Evolutionary conservation across 148 eudicot genomes (phyloP), one percentile per base, ranked within the genome.

Genomic region (Amaranthus hypochondriacus): DNA sequence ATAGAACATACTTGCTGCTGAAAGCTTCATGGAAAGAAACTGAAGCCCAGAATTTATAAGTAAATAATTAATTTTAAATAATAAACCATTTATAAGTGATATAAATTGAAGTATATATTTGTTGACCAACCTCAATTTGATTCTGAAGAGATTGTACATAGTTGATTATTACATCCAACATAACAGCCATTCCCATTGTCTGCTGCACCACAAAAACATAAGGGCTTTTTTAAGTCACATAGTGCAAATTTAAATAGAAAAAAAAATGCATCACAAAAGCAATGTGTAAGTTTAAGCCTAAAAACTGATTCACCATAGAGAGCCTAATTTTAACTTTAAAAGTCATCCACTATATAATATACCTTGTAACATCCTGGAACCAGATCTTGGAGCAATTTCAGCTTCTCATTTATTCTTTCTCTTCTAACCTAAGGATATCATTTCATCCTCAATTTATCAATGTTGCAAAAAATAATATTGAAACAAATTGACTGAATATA

Each of bases 111-210:
- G 39, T 5, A 5, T 51, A 64, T 43, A 9, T 73, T 61, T 39
- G 61, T 44, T n/a, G 1, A 72, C 79, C 53, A 77, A 90, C 97
- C 90, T 92, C 97, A 60, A 92, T 92, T 81, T 92, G 97, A 72
- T 88, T 90, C 76, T 92, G 97, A 71, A 92, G 75, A 7, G 95
- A 88, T 57, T 84, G 81, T 70, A 92, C 87, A 62, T 92, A 92
- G 60, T 83, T 92, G 65, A 87, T 92, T 15, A 90, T 92, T 56
- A 92, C 97, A 83, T 92, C 97, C 75, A 92, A 74, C 97, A 90
- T 88, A 43, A 87, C 95, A 9, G 97, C 95, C 97, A 92, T 89
- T 73, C 92, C 97, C 96, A 92, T 90, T 28, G 97, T 86, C 97
- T 92, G 79, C 81, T 63, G 3, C 64, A 63, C 21, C 18, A 9